Base-by-base conservation (phyloP, 257 asterid genomes). In the Solanum pimpinellifolium region DNA sequence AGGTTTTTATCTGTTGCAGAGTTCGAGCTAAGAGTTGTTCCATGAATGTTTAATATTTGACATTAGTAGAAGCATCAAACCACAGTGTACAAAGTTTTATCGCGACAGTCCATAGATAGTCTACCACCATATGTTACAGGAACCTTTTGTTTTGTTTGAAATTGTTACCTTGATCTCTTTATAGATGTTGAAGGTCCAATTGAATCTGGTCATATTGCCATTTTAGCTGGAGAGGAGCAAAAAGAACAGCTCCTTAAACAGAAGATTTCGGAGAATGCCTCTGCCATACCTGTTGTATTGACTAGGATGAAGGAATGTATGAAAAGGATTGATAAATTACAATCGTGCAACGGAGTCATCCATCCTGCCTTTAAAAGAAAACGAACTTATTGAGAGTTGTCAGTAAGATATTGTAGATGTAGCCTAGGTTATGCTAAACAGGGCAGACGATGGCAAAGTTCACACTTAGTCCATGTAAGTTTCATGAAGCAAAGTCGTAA, bases 351-450 rank as follows among this genome's bases (percentile, higher is more conserved):
- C 15, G 89, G 85, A 76, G 73, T 90, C 86, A 93, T 95, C 82
- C 94, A 90, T 85, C 96, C 95, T 4, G 95, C 90, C 85, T 96
- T 97, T 81, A 92, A 94, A 93, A 90, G 94, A 91, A 95, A 93
- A 89, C 83, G 90, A 62, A 85, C 86, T 29, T 82, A 73, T 91
- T 92, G 90, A 93, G 69, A 31, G 86, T 68, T 14, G 13, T 60
- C 25, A 13, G 73, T 87, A 13, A 56, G 78, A 62, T n/a, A 59
- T 75, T 81, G 85, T n/a, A 44, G 25, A 78, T 78, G 39, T 27
- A n/a, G 62, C 83, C 42, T 41, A 41, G 59, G 33, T 21, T 68
- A 56, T 37, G 70, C 31, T 39, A 69, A 37, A 23, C 46, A 37
- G 74, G 10, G 52, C 39, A 47, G 52, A 37, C 27, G 39, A 20